Evolutionary conservation across 192 early-diverging fungal species (phyloP), one percentile per base, ranked within the genome.

Genomic region (Gorgonomyces haynaldii): DNA sequence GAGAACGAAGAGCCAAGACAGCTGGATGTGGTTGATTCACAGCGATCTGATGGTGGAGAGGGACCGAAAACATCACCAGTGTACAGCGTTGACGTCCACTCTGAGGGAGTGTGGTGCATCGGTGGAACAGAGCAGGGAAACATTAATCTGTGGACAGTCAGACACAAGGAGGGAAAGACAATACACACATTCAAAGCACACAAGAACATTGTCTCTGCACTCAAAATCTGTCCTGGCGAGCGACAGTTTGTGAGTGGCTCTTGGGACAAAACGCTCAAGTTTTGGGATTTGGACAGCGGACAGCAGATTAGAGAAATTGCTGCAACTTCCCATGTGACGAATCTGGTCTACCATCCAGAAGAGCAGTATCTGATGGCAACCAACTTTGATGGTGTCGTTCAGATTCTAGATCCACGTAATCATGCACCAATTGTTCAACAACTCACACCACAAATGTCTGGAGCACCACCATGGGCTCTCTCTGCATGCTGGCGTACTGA

Each of bases 101-200:
- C 94, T 4, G 81, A 96, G 56, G 94, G 81, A 0, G 34, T 88
- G 25, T 99, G 85, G 81, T 64, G 79, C 27, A 57, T 94, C 1
- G 15, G 19, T 46, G 27, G 22, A 36, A 39, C 25, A 38, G 50
- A 83, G 68, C 86, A 74, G 49, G 91, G 94, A 2, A 61, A 70
- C 4, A 85, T 99, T 21, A 89, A 86, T 44, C 57, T 99, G 22
- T 88, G 77, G 71, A 81, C 81, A 1, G 79, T 93, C 1, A 70
- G 94, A 28, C 89, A 96, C 52, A 91, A 99, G 48, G 96, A 99
- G 67, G 96, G 94, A 3, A 74, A 74, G 22, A 61, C 69, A 52
- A 40, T 51, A 37, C 75, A 89, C 53, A 73, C 88, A 0, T 71
- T 98, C 25, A 60, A 74, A 23, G 71, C 81, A 39, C 96, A 99